Conservation (phyloP, 2,329 filamentous ascomycete species). For the Calonectria multiphialidica region DNA sequence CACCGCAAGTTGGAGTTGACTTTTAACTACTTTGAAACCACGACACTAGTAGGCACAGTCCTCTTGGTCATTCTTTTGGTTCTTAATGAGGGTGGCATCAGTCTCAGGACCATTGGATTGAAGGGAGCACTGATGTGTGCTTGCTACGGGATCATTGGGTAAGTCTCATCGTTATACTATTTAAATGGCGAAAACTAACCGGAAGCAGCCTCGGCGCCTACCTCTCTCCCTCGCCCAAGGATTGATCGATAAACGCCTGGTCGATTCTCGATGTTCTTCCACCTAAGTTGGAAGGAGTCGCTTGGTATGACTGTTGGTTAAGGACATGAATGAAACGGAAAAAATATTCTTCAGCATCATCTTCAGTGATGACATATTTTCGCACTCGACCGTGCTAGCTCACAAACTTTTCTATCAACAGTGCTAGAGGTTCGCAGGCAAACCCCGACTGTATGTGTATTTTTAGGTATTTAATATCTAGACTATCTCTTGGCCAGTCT, state of each 20-base stretch:
- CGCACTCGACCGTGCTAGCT: background rate
- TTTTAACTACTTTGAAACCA: conserved; percentile 82
- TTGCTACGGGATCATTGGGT: conserved; percentile 65
- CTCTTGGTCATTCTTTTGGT: conserved; percentile 83
- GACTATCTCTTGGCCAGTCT: background rate
- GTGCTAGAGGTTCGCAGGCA: background rate
- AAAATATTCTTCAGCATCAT: background rate
- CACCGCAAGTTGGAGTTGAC: conserved; percentile 71
- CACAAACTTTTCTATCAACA: background rate
- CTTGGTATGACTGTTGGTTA: background rate
- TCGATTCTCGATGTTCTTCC: conserved; percentile 1
- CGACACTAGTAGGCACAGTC: conserved; percentile 77
- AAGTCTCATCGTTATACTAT: conserved; percentile 1
- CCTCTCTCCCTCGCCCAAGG: conserved; percentile 13
- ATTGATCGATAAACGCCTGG: background rate
- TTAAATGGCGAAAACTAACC: background rate
- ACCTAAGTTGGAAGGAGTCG: background rate
- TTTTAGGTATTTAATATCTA: conserved; percentile 3
- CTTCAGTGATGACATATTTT: background rate
- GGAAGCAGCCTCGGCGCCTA: conserved; percentile 15
- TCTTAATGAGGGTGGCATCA: conserved; percentile 77
- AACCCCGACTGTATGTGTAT: background rate
- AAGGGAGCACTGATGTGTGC: conserved; percentile 70
- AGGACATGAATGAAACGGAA: background rate
- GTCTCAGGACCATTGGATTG: conserved; percentile 61